Base-by-base conservation (phyloP, 208 protist genomes). In the Leishmania braziliensis region DNA sequence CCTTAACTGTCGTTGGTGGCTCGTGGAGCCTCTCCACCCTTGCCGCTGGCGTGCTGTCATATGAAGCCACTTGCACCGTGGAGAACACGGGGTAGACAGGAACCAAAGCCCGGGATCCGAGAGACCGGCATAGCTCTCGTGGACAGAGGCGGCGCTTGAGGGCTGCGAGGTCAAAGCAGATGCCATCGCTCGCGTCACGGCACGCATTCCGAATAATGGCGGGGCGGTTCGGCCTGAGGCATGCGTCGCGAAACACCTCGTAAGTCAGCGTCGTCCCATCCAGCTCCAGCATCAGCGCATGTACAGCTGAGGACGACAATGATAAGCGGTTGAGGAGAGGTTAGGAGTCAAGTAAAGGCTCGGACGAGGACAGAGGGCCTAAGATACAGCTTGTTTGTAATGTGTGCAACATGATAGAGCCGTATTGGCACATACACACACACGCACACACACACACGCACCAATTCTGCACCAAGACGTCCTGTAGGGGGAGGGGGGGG, bases 161-260 rank as follows among this genome's bases (percentile, higher is more conserved):
- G 8, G 26, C 53, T 3, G 77, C 23, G 39, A 89, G 20, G 53
- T 86, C n/a, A 62, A 92, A 92, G 70, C 39, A 84, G n/a, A 29
- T 62, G 50, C 1, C 76, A 14, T 43, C 23, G 39, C 10, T 58
- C 2, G 46, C 63, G 29, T 29, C 66, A 36, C 33, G 10, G 66
- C 78, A 78, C 0, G 79, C 87, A 71, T 78, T 77, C 46, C 94
- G 89, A 80, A 98, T 92, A 80, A 98, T 86, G 50, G 92, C 95
- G 2, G 93, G 91, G n/a, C 75, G 72, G 70, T 96, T 96, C 33
- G 86, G 87, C 81, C 78, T 74, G 33, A 98, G 84, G 73, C 93
- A 96, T 53, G 50, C 70, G 0, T 90, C 78, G 51, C 90, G 79
- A 74, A 96, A 96, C 63, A 77, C 77, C 33, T 88, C 90, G 69